Conservation (phyloP, 257 asterid species). For the Solanum pennellii region DNA sequence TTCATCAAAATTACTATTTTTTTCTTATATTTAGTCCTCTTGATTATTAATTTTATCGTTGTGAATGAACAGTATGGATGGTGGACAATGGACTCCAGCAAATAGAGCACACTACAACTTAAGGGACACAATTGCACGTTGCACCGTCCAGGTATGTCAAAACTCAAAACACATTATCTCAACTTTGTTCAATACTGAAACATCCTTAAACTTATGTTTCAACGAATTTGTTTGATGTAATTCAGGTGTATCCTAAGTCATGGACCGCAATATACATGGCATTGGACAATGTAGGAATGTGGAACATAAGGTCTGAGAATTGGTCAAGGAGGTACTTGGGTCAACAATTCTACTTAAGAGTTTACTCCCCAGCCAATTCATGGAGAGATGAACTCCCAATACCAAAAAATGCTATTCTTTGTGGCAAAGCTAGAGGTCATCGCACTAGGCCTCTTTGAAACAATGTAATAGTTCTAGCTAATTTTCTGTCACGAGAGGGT, state of each 20-base stretch:
- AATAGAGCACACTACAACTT: conserved; percentile 56
- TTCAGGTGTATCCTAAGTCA: conserved; percentile 74
- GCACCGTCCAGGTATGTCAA: too few species aligned
- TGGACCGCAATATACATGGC: conserved; percentile 68
- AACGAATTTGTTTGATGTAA: background rate
- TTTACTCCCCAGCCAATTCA: conserved; percentile 17
- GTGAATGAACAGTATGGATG: conserved; percentile 57
- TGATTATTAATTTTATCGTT: too few species aligned
- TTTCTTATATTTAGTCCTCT: too few species aligned
- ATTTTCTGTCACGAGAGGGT: conserved; percentile 40
- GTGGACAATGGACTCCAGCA: conserved; percentile 79
- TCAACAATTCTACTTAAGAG: too few species aligned
- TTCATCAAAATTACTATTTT: too few species aligned
- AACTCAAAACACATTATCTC: background rate
- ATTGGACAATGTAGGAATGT: too few species aligned
- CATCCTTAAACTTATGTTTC: background rate
- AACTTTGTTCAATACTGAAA: background rate
- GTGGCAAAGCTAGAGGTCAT: conserved; percentile 81
- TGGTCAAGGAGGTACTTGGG: too few species aligned
- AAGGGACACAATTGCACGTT: conserved; percentile 37
- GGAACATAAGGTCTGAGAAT: too few species aligned
- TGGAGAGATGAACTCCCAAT: conserved; percentile 78
- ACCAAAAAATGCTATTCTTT: conserved; percentile 68
- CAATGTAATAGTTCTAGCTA: background rate
- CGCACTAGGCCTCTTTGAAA: conserved; percentile 61